A percentile compares a stretch with the other conserved stretches of the same genome.
These are phyloP conservation scores for Fusarium buharicum DNA, from an alignment of 2,329 filamentous ascomycete genomes.

Conservation along the genomic window DNA sequence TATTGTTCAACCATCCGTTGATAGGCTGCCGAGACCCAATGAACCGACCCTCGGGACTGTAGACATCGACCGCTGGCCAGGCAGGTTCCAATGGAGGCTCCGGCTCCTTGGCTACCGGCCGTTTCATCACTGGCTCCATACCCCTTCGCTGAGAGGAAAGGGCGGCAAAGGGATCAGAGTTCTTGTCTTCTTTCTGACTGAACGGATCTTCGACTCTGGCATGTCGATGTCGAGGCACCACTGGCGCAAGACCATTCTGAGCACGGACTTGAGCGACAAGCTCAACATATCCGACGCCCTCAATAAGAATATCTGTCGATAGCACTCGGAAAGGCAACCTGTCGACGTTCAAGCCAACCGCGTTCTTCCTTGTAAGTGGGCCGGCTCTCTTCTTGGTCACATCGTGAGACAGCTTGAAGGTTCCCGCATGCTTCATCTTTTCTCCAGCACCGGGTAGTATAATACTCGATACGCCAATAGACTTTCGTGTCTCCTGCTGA, in stretches of 20 bases:
- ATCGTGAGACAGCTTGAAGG: slow-evolving; percentile 80
- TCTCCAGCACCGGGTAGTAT: slow-evolving; percentile 66
- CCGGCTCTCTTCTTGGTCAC: slow-evolving; percentile 84
- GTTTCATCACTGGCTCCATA: not conserved
- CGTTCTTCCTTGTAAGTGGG: slow-evolving; percentile 72
- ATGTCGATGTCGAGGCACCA: slow-evolving; percentile 10
- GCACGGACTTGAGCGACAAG: slow-evolving; percentile 82
- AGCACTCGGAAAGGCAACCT: slow-evolving; percentile 82
- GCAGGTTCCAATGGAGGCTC: slow-evolving; percentile 48
- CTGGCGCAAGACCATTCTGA: slow-evolving; percentile 51
- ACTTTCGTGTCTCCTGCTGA: slow-evolving; percentile 70
- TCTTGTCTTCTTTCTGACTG: slow-evolving; percentile 2
- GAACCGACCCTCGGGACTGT: slow-evolving; percentile 84
- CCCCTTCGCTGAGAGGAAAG: slow-evolving; percentile 46
- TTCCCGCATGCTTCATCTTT: slow-evolving; percentile 75
- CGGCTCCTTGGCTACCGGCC: slow-evolving; percentile 1
- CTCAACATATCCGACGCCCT: slow-evolving; percentile 95
- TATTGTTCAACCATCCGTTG: slow-evolving; percentile 74
- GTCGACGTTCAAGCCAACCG: slow-evolving; percentile 71
- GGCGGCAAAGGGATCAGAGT: slow-evolving; percentile 39
- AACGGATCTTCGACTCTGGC: not conserved
- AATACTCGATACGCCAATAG: slow-evolving; percentile 70
- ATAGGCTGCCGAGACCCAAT: slow-evolving; percentile 74
- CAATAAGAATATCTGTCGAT: slow-evolving; percentile 85
- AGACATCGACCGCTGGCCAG: slow-evolving; percentile 84